phyloP scores from a whole-genome alignment of 1,284 basidiomycete genomes.

The Inonotus hispidus region DNA sequence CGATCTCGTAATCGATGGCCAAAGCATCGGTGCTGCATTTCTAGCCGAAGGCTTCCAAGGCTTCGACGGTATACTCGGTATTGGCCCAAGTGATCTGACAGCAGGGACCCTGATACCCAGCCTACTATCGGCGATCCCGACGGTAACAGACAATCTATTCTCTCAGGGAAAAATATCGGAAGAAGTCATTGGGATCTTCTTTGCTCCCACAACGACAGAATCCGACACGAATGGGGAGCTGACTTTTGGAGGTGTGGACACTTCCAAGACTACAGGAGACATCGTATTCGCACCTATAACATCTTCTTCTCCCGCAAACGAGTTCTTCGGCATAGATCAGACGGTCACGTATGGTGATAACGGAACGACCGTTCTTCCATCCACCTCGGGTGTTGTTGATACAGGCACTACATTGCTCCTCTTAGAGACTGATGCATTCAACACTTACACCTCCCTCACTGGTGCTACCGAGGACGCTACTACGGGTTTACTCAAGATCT shows the following conservation, averaged over 20 bases:
- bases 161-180: slow-evolving; percentile 32
- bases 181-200: slow-evolving; percentile 48
- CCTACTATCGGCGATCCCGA: slow-evolving; percentile 28
- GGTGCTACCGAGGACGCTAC: slow-evolving; percentile 17
- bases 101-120: slow-evolving; percentile 17
- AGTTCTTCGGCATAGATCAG: slow-evolving; percentile 35
- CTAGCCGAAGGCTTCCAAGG: slow-evolving; percentile 33
- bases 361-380: slow-evolving; percentile 36
- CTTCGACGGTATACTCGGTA: slow-evolving; percentile 50
- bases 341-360: slow-evolving; percentile 27
- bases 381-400: slow-evolving; percentile 58
- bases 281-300: slow-evolving; percentile 10
- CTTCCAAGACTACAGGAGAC: slow-evolving; percentile 32
- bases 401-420: slow-evolving; percentile 30
- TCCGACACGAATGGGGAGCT: slow-evolving; percentile 28
- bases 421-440: slow-evolving; percentile 19
- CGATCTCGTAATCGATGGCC: slow-evolving; percentile 31
- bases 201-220: slow-evolving; percentile 36
- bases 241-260: slow-evolving; percentile 43
- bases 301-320: slow-evolving; percentile 23
- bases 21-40: slow-evolving; percentile 55
- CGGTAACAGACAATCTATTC: slow-evolving; percentile 48
- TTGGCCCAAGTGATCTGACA: slow-evolving; percentile 31
- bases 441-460: slow-evolving; percentile 15
- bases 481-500: slow-evolving; percentile 19